Evolutionary conservation across 2,329 filamentous ascomycete species (phyloP).

Genomic region (Pestalotiopsis fici): DNA sequence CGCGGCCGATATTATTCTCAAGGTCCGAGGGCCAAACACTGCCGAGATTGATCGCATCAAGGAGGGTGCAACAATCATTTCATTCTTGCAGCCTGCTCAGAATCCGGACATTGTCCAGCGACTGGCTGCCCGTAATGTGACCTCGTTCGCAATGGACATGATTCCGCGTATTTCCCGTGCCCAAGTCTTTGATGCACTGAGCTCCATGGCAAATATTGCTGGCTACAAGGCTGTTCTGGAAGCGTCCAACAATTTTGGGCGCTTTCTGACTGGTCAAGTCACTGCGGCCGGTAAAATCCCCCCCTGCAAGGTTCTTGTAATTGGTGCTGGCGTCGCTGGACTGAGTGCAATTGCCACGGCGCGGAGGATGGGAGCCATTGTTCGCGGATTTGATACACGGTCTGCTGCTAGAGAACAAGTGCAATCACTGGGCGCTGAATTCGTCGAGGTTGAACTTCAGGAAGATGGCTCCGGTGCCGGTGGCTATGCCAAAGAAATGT

Average conservation of each 20-base stretch:
- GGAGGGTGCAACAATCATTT: constrained; percentile 74
- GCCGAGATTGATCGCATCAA: constrained; percentile 70
- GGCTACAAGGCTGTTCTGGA: constrained; percentile 92
- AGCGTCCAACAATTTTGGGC: constrained; percentile 85
- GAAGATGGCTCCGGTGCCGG: constrained; percentile 84
- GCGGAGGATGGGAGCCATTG: constrained; percentile 83
- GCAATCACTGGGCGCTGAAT: constrained; percentile 86
- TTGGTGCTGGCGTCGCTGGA: constrained; percentile 87
- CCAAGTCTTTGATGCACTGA: constrained; percentile 85
- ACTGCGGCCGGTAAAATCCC: constrained; percentile 90
- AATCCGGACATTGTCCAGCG: constrained; percentile 76
- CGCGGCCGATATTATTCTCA: constrained; percentile 77
- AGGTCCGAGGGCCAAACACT: constrained; percentile 74
- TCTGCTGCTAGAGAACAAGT: constrained; percentile 87
- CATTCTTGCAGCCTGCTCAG: constrained; percentile 80
- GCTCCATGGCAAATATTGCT: constrained; percentile 93
- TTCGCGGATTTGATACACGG: constrained; percentile 88
- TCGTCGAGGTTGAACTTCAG: constrained; percentile 81
- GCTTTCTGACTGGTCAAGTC: constrained; percentile 86
- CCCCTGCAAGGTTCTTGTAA: constrained; percentile 86
- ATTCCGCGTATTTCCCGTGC: constrained; percentile 87
- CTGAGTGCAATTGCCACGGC: constrained; percentile 87
- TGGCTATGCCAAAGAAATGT: constrained; percentile 93
- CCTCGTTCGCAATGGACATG: constrained; percentile 89
- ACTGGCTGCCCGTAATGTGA: constrained; percentile 70